Conservation (phyloP, 805 yeast species). For the Barnettozyma sp. region DNA sequence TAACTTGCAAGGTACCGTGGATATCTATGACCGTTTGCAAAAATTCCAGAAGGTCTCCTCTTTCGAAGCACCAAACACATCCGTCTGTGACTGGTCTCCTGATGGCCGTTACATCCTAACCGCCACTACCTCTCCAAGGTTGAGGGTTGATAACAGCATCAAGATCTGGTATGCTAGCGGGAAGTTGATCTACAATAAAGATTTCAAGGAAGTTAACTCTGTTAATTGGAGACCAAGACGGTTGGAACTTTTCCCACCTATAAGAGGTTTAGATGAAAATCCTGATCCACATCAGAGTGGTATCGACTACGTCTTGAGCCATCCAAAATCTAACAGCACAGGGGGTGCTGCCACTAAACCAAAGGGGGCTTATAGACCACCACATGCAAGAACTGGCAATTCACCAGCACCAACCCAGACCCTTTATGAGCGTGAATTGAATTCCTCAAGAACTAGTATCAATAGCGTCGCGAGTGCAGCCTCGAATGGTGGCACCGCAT, state of each 20-base stretch:
- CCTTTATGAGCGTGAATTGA: constrained; percentile 51
- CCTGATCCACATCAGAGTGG: constrained; percentile 72
- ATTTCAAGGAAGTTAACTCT: constrained; percentile 71
- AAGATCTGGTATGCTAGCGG: constrained; percentile 93
- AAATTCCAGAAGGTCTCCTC: constrained; percentile 73
- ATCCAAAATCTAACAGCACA: constrained; percentile 29
- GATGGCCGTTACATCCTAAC: constrained; percentile 90
- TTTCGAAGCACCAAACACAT: constrained; percentile 88
- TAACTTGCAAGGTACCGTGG: constrained; percentile 93
- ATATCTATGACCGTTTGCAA: constrained; percentile 85
- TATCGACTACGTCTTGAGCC: constrained; percentile 39
- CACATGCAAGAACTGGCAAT: constrained; percentile 70
- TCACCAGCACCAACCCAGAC: constrained; percentile 34
- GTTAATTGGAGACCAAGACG: constrained; percentile 76
- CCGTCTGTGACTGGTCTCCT: constrained; percentile 98
- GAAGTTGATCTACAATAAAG: constrained; percentile 66
- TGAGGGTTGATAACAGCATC: constrained; percentile 93
- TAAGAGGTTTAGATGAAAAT: constrained; percentile 39
- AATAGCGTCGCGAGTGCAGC: constrained; percentile 13
- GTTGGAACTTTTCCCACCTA: constrained; percentile 28
- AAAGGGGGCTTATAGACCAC: constrained; percentile 93
- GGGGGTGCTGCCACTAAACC: constrained; percentile 43
- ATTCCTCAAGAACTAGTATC: constrained; percentile 16
- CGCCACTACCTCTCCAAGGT: constrained; percentile 94
- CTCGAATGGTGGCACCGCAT: constrained; percentile 7